Evolutionary conservation across 2,329 filamentous ascomycete species (phyloP), one percentile per base, ranked within the genome.

Genomic region (Pseudocercospora macadamiae): DNA sequence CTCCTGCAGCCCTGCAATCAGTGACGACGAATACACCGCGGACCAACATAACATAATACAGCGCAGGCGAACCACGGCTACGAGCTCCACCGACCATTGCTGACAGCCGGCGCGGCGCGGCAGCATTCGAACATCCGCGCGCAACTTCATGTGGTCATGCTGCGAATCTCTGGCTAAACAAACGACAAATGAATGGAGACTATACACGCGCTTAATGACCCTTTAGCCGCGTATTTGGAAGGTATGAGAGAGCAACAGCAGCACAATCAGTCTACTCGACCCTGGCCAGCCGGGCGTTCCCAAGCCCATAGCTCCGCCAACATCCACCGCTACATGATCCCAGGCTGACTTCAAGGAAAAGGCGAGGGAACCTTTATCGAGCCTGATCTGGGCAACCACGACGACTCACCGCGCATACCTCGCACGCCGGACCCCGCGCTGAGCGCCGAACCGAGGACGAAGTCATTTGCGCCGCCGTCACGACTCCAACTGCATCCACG

Each of bases 191-290:
- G 67, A 75, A 95, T 97, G 93, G 93, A 96, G 83, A 86, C 89
- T 71, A 83, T 96, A 70, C 86, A 96, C 68, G 90, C 89, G 77
- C 86, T 95, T 78, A 87, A 92, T 78, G 90, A 90, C 74, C 93
- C 93, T 69, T 83, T 97, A 77, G 92, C 91, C 73, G 87, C 90
- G 71, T 95, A 95, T 79, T 86, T 97, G 68, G 88, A 93, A 86
- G 92, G 93, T 95, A 77, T 70, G 81, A 25, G 18, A 21, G 19
- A 18, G n/a, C n/a, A n/a, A n/a, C n/a, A n/a, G n/a, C n/a, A n/a
- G n/a, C n/a, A n/a, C n/a, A n/a, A n/a, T n/a, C n/a, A n/a, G n/a
- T n/a, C n/a, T n/a, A n/a, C n/a, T n/a, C n/a, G n/a, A 36, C 19
- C 39, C 26, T 30, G 30, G 32, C 23, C 2, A 30, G 21, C 16